phyloP scores from a whole-genome alignment of 75 land plant species.

The Selaginella moellendorffii region DNA sequence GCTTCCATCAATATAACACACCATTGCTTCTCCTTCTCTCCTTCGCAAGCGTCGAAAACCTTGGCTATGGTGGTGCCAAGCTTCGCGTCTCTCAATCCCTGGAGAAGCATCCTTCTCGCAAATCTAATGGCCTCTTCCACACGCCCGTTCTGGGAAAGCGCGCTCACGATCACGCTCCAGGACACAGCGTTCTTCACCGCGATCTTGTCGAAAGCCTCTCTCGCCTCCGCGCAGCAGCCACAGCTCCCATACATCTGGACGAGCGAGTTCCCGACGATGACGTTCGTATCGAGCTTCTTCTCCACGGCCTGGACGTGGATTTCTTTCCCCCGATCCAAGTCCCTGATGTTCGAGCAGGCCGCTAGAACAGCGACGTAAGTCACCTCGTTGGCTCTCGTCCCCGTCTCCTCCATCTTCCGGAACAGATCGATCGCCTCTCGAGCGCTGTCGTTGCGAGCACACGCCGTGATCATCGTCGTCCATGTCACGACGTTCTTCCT shows the following conservation, averaged over 20 bases:
- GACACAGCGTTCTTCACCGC: slow-evolving; percentile 8
- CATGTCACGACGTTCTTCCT: too few species aligned
- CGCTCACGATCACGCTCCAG: background rate
- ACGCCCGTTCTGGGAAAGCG: background rate
- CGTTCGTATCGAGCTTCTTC: slow-evolving; percentile 11
- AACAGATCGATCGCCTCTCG: slow-evolving; percentile 15
- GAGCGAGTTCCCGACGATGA: slow-evolving; percentile 12
- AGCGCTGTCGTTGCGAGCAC: too few species aligned
- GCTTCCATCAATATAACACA: too few species aligned
- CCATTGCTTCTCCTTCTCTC: too few species aligned
- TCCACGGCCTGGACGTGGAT: slow-evolving; percentile 16
- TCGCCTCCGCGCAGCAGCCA: slow-evolving; percentile 23
- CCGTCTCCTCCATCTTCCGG: slow-evolving; percentile 10
- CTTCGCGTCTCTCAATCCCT: too few species aligned
- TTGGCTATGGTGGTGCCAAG: too few species aligned
- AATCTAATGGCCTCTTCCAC: background rate
- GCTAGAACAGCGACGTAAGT: slow-evolving; percentile 18
- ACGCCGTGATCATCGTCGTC: too few species aligned
- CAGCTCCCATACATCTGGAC: slow-evolving; percentile 22
- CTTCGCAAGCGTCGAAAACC: too few species aligned
- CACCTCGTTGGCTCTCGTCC: slow-evolving; percentile 10
- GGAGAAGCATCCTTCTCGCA: too few species aligned
- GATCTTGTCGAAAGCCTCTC: slow-evolving; percentile 2
- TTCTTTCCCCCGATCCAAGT: slow-evolving; percentile 15
- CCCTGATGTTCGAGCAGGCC: slow-evolving; percentile 16